Evolutionary conservation across 129 eudicot species (phyloP), one percentile per base, ranked within the genome.

Genomic region (Flaveria trinervia): DNA sequence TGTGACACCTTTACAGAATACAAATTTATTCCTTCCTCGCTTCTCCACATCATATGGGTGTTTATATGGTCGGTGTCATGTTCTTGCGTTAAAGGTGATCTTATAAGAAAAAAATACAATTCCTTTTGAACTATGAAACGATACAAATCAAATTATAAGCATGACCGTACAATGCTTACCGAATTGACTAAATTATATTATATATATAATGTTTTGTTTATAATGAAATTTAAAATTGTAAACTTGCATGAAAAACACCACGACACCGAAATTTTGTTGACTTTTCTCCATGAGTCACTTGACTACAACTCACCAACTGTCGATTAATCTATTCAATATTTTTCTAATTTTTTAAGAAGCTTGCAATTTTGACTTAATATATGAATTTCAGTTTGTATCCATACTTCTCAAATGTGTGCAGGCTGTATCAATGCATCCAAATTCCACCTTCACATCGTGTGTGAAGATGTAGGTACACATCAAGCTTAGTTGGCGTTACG

Each of bases 241-340:
- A 3, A 60, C 8, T 57, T 57, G 65, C 65, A 20, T 7, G 28
- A 22, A 57, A 56, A 22, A 57, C 14, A 57, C 12, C 23, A 52
- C 1, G 12, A 25, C 66, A 60, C 7, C 41, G 2, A 3, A 60
- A 36, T 25, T 25, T 60, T 60, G 66, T 25, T 60, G 66, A 60
- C 66, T 60, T 60, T 25, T 60, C 33, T 57, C 60, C 18, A 4
- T 18, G 13, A 18, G 30, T 60, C 66, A 23, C 66, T 60, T 60
- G 39, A 60, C 41, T 11, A 60, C 66, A 12, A 60, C 66, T 60
- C 66, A 60, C 15, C 65, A 57, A 50, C 55, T 50, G 55, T 52
- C 2, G 59, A 52, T 60, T 60, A 12, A 2, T 20, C 25, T 60
- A 11, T 60, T 25, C 2, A 60, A 20, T 18, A 4, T 9, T 20